These are phyloP conservation scores for Yamadazyma blattariae DNA, from an alignment of 1,139 yeast genomes.

Conservation along the genomic window DNA sequence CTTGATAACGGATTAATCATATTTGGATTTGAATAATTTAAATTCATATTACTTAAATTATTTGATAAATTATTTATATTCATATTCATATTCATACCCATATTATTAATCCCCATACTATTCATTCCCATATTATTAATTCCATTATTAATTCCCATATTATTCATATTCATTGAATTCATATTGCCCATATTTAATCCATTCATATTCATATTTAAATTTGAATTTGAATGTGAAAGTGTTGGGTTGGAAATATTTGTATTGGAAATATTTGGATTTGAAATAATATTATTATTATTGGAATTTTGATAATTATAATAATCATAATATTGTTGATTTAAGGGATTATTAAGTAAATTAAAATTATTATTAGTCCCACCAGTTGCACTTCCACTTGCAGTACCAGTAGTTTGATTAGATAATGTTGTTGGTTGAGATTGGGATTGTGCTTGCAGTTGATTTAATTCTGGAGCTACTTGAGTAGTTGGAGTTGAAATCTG, in stretches of 20 bases:
- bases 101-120: not conserved
- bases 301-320: not conserved
- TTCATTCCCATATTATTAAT: not conserved
- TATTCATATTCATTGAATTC: not conserved
- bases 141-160: not conserved
- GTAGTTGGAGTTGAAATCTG: slow-evolving; percentile 29
- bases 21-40: slow-evolving; percentile 1
- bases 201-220: slow-evolving; percentile 1
- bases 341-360: slow-evolving; percentile 3
- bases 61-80: not conserved
- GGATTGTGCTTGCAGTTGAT: not conserved
- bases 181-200: not conserved
- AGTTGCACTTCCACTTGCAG: not conserved
- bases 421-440: not conserved
- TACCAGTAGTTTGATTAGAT: not conserved
- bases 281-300: not conserved
- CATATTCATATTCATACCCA: not conserved
- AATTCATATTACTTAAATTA: slow-evolving; percentile 22
- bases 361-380: not conserved
- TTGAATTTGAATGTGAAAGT: too few relatives aligned
- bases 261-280: not conserved
- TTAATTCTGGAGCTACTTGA: not conserved
- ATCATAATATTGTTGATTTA: slow-evolving; percentile 12
- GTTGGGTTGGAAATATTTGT: too few relatives aligned
- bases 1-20: slow-evolving; percentile 27